Base-by-base conservation (phyloP, 805 yeast species). In the Pichia heedii region DNA sequence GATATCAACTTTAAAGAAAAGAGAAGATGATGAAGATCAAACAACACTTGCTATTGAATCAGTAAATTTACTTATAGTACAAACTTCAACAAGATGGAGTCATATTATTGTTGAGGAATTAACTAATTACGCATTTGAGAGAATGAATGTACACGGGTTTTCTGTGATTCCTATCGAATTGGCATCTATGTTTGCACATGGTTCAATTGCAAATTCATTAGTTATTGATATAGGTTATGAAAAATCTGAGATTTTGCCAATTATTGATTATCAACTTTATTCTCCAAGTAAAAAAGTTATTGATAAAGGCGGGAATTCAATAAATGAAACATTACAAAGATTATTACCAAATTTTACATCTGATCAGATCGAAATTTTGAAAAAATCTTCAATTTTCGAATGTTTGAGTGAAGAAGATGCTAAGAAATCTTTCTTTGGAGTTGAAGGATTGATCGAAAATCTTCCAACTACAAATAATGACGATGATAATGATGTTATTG, bases 161-260 rank as follows among this genome's bases (percentile, higher is more conserved):
- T 71, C 86, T 37, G 60, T 87, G 7, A 56, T 84, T 33, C 88
- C 94, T 37, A 66, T 73, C 19, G 68, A 88, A 1, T 63, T 87
- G 33, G 83, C 86, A 7, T 66, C 87, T 1, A 68, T 84, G 16
- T 88, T 78, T 61, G 90, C 96, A 0, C 71, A 81, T 58, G 84
- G 86, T 5, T 58, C 68, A 8, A 65, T 78, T 11, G 73, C 79
- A 33, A 83, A 79, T 48, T 73, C 88, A 1, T 65, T 83, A 32
- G 83, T 90, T 16, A 76, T 90, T 35, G 95, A 90, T 60, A 71
- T 90, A 38, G 97, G 97, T 18, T 67, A 68, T 49, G 76, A 79
- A 21, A 76, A 81, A 51, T 77, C 88, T 3, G 95, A 87, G 57
- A 69, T 90, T 21, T 70, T 80, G 12, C 93, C 96, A 3, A 76